phyloP scores from a whole-genome alignment of 2,329 filamentous ascomycete species.

The Aureobasidium namibiae region DNA sequence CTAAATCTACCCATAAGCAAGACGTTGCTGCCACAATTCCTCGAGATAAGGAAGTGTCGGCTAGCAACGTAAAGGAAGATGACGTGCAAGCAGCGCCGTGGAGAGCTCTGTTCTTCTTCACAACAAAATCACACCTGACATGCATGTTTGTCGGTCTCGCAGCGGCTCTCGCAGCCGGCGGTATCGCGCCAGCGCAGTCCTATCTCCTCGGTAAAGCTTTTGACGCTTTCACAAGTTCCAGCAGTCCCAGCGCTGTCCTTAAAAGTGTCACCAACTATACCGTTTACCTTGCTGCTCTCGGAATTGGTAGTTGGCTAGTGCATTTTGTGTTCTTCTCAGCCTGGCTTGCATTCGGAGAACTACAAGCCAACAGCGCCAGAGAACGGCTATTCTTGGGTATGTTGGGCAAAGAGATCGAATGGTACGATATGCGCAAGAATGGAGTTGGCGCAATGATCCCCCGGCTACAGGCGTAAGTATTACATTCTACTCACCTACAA shows the following conservation, averaged over 20 bases:
- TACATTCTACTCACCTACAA: not conserved
- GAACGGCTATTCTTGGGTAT: conserved; percentile 58
- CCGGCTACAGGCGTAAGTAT: conserved; percentile 61
- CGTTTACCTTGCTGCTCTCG: conserved; percentile 55
- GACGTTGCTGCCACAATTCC: not conserved
- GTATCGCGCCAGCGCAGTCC: conserved; percentile 56
- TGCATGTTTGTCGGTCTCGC: conserved; percentile 48
- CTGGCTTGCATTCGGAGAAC: conserved; percentile 74
- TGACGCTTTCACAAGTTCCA: conserved; percentile 59
- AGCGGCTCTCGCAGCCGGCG: conserved; percentile 52
- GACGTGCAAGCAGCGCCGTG: conserved; percentile 28
- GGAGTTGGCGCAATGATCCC: conserved; percentile 66
- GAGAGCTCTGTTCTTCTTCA: conserved; percentile 64
- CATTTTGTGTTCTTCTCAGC: conserved; percentile 58
- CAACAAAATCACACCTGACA: conserved; percentile 50
- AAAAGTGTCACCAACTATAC: conserved; percentile 51
- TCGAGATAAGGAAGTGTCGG: not conserved
- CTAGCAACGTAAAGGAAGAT: not conserved
- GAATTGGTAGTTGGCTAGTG: conserved; percentile 56
- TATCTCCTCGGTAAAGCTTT: conserved; percentile 70
- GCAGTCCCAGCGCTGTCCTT: conserved; percentile 49
- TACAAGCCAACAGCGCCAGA: conserved; percentile 63
- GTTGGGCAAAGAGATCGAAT: conserved; percentile 64
- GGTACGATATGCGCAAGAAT: conserved; percentile 69
- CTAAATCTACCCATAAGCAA: not conserved